These are phyloP conservation scores for Epichloe baconii DNA, from an alignment of 2,329 filamentous ascomycete species.

Conservation along the genomic window DNA sequence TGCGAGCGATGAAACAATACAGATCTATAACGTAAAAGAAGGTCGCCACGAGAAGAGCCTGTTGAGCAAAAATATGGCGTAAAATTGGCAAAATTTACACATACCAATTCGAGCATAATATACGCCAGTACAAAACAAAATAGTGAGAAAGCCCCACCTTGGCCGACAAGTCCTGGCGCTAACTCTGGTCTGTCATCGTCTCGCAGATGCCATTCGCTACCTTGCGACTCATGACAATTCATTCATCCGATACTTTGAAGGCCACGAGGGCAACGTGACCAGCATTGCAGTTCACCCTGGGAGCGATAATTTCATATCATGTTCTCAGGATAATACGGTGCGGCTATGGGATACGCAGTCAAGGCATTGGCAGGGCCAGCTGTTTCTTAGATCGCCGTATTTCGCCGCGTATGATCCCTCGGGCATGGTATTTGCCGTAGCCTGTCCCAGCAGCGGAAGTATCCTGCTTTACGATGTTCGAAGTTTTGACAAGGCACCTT, in stretches of 20 bases:
- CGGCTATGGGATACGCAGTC: slow-evolving; percentile 81
- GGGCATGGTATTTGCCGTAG: slow-evolving; percentile 81
- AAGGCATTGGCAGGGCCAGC: slow-evolving; percentile 63
- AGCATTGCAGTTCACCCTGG: slow-evolving; percentile 73
- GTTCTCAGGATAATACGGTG: slow-evolving; percentile 80
- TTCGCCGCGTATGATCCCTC: slow-evolving; percentile 87
- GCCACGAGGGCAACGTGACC: slow-evolving; percentile 76
- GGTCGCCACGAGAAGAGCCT: slow-evolving; percentile 81
- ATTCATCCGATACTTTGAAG: slow-evolving; percentile 92
- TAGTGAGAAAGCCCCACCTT: slow-evolving; percentile 32
- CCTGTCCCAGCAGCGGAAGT: slow-evolving; percentile 63
- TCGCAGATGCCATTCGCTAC: slow-evolving; percentile 64
- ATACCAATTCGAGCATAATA: slow-evolving; percentile 79
- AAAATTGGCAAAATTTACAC: slow-evolving; percentile 87
- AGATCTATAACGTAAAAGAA: slow-evolving; percentile 88
- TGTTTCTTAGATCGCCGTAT: slow-evolving; percentile 69
- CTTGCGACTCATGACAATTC: slow-evolving; percentile 90
- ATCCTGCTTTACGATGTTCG: slow-evolving; percentile 86
- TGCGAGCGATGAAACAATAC: slow-evolving; percentile 86
- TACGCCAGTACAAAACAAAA: slow-evolving; percentile 96
- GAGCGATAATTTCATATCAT: slow-evolving; percentile 83
- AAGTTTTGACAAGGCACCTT: slow-evolving; percentile 86
- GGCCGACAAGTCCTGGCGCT: neutral
- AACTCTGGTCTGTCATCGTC: neutral
- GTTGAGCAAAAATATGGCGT: slow-evolving; percentile 90